Evolutionary conservation across 192 early-diverging fungal species (phyloP).

Genomic region (Coemansia sp.): DNA sequence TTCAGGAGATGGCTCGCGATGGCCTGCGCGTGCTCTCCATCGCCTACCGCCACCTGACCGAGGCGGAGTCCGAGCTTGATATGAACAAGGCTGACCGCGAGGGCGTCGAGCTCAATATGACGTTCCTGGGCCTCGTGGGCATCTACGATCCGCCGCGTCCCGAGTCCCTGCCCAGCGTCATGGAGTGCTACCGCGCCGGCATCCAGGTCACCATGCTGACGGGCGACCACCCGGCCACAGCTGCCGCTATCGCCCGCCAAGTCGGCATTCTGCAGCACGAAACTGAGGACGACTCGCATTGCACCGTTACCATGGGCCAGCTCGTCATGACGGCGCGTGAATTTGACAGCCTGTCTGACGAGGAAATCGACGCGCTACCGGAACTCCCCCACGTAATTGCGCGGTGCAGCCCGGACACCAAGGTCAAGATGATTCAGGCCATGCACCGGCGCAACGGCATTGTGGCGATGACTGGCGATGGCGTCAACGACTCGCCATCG

Average conservation of each 20-base stretch:
- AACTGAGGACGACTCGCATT: conserved; percentile 22
- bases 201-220: conserved; percentile 97
- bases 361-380: conserved; percentile 73
- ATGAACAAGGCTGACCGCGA: conserved; percentile 59
- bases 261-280: conserved; percentile 73
- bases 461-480: conserved; percentile 93
- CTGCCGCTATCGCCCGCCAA: conserved; percentile 89
- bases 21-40: conserved; percentile 88
- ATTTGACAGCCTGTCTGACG: conserved; percentile 84
- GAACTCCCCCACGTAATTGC: conserved; percentile 92
- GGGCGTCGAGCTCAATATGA: conserved; percentile 70
- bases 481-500: conserved; percentile 80
- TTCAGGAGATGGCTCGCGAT: conserved; percentile 73
- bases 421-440: conserved; percentile 95
- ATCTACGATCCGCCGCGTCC: conserved; percentile 91
- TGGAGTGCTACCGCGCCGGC: conserved; percentile 86
- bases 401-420: conserved; percentile 93
- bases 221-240: conserved; percentile 92
- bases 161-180: conserved; percentile 66
- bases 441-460: conserved; percentile 77
- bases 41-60: conserved; percentile 64
- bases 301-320: conserved; percentile 34
- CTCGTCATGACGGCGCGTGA: conserved; percentile 84
- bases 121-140: conserved; percentile 88
- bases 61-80: conserved; percentile 27